phyloP scores from a whole-genome alignment of 805 yeast genomes.

The Candida taoyuanica region DNA sequence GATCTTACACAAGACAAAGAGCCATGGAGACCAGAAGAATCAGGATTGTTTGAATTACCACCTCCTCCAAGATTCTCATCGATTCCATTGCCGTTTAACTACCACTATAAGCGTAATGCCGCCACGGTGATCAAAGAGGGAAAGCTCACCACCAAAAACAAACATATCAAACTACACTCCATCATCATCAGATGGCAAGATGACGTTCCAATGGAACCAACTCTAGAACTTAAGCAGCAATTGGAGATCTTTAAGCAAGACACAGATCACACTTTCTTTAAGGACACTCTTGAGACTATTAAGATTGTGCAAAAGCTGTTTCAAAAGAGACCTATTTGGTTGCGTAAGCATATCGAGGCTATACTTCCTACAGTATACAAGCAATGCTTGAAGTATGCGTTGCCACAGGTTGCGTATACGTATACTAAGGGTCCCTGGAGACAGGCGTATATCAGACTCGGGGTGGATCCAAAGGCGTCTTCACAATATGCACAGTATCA shows the following conservation, averaged over 20 bases:
- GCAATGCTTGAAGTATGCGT: slow-evolving; percentile 59
- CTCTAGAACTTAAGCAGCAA: slow-evolving; percentile 44
- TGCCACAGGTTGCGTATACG: slow-evolving; percentile 80
- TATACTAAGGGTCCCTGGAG: slow-evolving; percentile 95
- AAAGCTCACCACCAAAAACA: slow-evolving; percentile 40
- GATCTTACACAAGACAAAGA: slow-evolving; percentile 31
- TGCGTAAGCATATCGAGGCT: slow-evolving; percentile 63
- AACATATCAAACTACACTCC: slow-evolving; percentile 48
- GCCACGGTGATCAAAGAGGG: slow-evolving; percentile 43
- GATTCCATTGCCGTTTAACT: slow-evolving; percentile 70
- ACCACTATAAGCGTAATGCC: slow-evolving; percentile 73
- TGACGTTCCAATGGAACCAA: slow-evolving; percentile 45
- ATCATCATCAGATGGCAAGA: slow-evolving; percentile 47
- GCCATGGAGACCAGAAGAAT: slow-evolving; percentile 30
- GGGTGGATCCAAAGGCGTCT: slow-evolving; percentile 68
- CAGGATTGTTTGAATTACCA: slow-evolving; percentile 48
- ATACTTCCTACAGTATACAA: slow-evolving; percentile 44
- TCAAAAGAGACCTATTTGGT: slow-evolving; percentile 76
- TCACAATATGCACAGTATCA: slow-evolving; percentile 60
- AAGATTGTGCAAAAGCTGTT: slow-evolving; percentile 42
- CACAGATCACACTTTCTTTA: slow-evolving; percentile 23
- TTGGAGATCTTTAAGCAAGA: slow-evolving; percentile 34
- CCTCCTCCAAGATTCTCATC: slow-evolving; percentile 86
- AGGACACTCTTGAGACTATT: slow-evolving; percentile 29
- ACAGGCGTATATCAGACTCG: slow-evolving; percentile 73